Evolutionary conservation across 2,329 filamentous ascomycete genomes (phyloP).

Genomic region (Ceratocystis diversiconidia): DNA sequence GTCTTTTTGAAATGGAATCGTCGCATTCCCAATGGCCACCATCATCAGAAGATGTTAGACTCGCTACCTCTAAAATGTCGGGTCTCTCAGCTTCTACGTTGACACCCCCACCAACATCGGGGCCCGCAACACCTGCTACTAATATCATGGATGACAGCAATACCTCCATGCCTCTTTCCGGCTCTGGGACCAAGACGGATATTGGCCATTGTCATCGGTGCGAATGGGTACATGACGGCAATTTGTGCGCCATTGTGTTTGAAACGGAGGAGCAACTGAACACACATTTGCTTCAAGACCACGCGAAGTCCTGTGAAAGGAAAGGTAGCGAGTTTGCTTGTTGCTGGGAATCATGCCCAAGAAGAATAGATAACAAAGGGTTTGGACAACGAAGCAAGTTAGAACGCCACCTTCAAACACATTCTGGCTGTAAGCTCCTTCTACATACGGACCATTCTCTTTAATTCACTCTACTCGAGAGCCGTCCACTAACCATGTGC

Average conservation of each 20-base stretch:
- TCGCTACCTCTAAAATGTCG: neutral
- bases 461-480: constrained; percentile 19
- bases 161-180: neutral
- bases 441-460: neutral
- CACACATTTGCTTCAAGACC: constrained; percentile 37
- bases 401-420: constrained; percentile 49
- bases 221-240: constrained; percentile 18
- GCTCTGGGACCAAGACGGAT: neutral
- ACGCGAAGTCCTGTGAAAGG: constrained; percentile 35
- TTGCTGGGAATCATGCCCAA: constrained; percentile 41
- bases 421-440: constrained; percentile 43
- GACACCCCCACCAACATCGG: constrained; percentile 5
- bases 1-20: constrained; percentile 12
- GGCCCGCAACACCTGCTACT: constrained; percentile 7
- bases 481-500: constrained; percentile 20
- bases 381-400: constrained; percentile 50
- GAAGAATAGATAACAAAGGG: constrained; percentile 28
- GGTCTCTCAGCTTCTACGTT: neutral
- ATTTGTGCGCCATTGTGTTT: constrained; percentile 28
- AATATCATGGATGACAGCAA: constrained; percentile 1
- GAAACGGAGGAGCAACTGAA: constrained; percentile 37
- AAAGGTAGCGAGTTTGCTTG: constrained; percentile 36
- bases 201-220: neutral
- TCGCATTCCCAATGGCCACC: constrained; percentile 14
- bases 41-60: neutral